Evolutionary conservation across 2,329 filamentous ascomycete genomes (phyloP), one percentile per base, ranked within the genome.

Genomic region (Paecilomyces variotii): DNA sequence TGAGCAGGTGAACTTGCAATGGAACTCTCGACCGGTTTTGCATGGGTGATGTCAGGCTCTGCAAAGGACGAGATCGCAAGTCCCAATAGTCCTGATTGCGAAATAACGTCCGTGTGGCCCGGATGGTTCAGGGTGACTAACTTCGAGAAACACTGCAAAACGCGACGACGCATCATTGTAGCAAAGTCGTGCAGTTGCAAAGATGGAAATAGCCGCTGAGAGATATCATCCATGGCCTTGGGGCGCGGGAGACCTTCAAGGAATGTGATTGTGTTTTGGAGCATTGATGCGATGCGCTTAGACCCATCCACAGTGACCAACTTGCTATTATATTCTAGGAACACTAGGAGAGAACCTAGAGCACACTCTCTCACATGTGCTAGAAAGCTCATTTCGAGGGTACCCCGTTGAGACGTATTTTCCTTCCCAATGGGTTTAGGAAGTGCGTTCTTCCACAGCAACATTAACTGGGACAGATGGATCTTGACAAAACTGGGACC

Each of bases 401-500:
- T 82, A 62, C 89, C 93, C 56, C 92, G 85, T 62, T 93, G 87
- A 0, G 88, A 85, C 55, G 91, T 90, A 64, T 94, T 95, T 65
- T 97, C 93, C 72, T 91, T 95, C 34, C 91, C 87, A n/a, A 97
- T 76, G 4, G 95, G 93, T 68, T 95, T 96, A 0, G 95, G 93
- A 10, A 99, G 81, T 0, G 94, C 93, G 73, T 97, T 99, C 74
- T 96, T 96, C 94, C 94, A 99, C 5, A 99, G 79, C 7, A 99
- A 79, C 58, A 99, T 85, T 25, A 99, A 81, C 70, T 99, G 94
- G 2, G 92, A 93, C 6, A 99, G 82, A 74, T 99, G 94, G 26
- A 97, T 97, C 76, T 99, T 99, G 74, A 97, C 93, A 72, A 99
- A 99, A 72, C 96, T 97, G 3, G 94, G 93, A 0, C 94, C 94